Base-by-base conservation (phyloP, 2,329 filamentous ascomycete species). In the Tympanopsis confertula region DNA sequence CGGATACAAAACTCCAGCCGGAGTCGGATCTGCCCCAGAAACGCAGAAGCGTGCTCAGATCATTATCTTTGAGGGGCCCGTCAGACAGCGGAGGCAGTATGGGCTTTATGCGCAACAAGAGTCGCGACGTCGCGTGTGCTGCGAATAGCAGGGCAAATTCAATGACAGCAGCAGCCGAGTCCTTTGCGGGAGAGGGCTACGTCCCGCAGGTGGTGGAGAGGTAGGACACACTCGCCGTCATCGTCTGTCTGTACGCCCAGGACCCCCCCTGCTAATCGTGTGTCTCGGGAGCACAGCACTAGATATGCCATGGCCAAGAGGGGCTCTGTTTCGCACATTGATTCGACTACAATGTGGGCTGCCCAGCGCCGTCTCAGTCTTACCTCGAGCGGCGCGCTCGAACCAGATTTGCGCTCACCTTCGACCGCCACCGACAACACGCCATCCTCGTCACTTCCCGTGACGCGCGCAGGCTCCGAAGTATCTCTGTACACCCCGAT, bases 401-500 rank as follows among this genome's bases (percentile, higher is more conserved):
- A 26, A 26, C n/a, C 22, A 7, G 22, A 26, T n/a, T 7, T 7
- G 7, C 7, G 22, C 22, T 10, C 22, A 7, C n/a, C 22, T 26
- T n/a, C 7, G n/a, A n/a, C 22, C 22, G 22, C 22, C 22, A n/a
- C 22, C 22, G 22, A 26, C 22, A n/a, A 10, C 22, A 26, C 22
- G 7, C 22, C 22, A n/a, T 10, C 22, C 22, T 7, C 22, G 7
- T 26, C n/a, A n/a, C n/a, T n/a, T n/a, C 26, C 53, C 53, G 5
- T 68, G 5, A 50, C 53, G 12, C 55, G 62, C 12, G 53, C 58
- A n/a, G 60, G 60, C 40, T 72, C 70, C 5, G 69, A 73, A 19
- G 42, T 61, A 3, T 64, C 65, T 3, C 45, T 69, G 10, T 69
- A 65, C 44, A 62, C 63, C 19, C 65, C 67, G 4, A 57, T 66